Conservation (phyloP, 495 filamentous ascomycete species). For the Neurospora sp. region DNA sequence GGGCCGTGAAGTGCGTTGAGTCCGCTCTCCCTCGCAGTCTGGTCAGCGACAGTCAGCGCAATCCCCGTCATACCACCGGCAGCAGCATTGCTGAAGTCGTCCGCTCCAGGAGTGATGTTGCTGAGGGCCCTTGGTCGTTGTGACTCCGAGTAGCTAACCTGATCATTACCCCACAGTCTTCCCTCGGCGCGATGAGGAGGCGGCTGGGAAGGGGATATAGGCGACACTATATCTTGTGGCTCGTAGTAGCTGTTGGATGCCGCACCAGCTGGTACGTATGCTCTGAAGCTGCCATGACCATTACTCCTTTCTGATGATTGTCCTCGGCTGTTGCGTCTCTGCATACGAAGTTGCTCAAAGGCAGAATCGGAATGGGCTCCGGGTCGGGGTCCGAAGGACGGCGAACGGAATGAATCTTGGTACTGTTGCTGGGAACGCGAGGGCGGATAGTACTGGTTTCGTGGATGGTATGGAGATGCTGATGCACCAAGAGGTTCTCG, state of each 20-base stretch:
- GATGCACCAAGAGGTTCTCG: slow-evolving; percentile 25
- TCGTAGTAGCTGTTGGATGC: slow-evolving; percentile 5
- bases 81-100: slow-evolving; percentile 63
- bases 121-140: slow-evolving; percentile 20
- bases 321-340: slow-evolving; percentile 26
- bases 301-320: slow-evolving; percentile 7
- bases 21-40: slow-evolving; percentile 62
- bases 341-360: slow-evolving; percentile 30
- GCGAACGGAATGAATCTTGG: slow-evolving; percentile 16
- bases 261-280: slow-evolving; percentile 7
- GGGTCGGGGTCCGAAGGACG: slow-evolving; percentile 16
- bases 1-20: slow-evolving; percentile 52
- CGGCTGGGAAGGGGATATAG: slow-evolving; percentile 12
- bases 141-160: slow-evolving; percentile 9
- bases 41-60: slow-evolving; percentile 63
- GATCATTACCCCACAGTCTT: slow-evolving; percentile 2
- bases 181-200: slow-evolving; percentile 15
- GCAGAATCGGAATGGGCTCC: slow-evolving; percentile 34
- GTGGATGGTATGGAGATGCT: slow-evolving; percentile 1
- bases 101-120: slow-evolving; percentile 59
- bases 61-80: slow-evolving; percentile 69
- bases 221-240: slow-evolving; percentile 10
- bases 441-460: slow-evolving; percentile 13
- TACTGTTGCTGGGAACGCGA: slow-evolving; percentile 11
- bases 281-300: slow-evolving; percentile 5